Evolutionary conservation across 2,329 filamentous ascomycete species (phyloP), one percentile per base, ranked within the genome.

Genomic region (Fusarium luffae): DNA sequence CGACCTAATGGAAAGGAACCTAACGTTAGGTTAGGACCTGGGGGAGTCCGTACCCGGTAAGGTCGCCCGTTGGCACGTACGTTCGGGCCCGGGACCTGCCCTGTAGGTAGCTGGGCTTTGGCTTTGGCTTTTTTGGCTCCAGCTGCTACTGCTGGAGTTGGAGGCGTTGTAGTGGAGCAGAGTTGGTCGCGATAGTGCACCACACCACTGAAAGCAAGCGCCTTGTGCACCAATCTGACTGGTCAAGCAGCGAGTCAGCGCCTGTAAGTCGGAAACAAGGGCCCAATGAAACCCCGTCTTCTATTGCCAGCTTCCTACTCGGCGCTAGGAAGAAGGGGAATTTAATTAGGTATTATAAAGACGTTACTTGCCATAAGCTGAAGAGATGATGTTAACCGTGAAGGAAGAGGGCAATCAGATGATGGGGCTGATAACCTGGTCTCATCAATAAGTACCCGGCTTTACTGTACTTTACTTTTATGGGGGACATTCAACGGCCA

Each of bases 131-230:
- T 37, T 47, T 12, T 37, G 34, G 34, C 25, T 9, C 23, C 23
- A 9, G 25, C 18, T 37, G 14, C 21, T 21, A 27, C 25, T 47
- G 25, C 25, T 47, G 44, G 44, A 44, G 18, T 37, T 37, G 34
- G 48, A 62, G 67, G 49, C 41, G 65, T 44, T 50, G 52, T 57
- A 58, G 65, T 66, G 68, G 68, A 69, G 55, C 56, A 51, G 50
- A 71, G 47, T 52, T 60, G 66, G 59, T 58, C 54, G 59, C 63
- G 70, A 54, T 72, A 75, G 73, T 58, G 70, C 68, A 75, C 69
- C 73, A 74, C 73, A 75, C 73, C 69, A 74, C 76, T 76, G 74
- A 76, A 78, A 78, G 74, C 76, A 78, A 79, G 78, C 78, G 78
- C 76, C 75, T 78, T 74, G 70, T 72, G 71, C 74, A 67, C 72